A percentile compares a stretch with the other conserved stretches of the same genome.
Conservation (phyloP, 139 green algal genomes). For the Tetratostichococcus sp. region DNA sequence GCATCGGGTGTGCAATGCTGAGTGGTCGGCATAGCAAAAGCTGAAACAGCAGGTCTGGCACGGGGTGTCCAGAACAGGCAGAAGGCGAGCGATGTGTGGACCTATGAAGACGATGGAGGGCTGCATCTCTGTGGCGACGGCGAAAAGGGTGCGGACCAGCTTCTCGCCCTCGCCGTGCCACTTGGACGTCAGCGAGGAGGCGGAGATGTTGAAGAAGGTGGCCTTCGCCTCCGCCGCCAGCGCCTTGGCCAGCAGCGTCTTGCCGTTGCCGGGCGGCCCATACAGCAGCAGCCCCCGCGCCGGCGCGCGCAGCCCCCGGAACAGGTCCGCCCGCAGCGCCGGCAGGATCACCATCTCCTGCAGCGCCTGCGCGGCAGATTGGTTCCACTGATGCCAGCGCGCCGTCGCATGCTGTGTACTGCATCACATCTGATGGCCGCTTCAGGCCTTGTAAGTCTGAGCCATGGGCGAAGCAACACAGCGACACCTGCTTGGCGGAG, state of each 20-base stretch:
- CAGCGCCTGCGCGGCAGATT: conserved; percentile 62
- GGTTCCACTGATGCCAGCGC: background rate
- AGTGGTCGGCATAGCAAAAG: no score
- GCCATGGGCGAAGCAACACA: no score
- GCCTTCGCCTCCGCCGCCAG: conserved; percentile 55
- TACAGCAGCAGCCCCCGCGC: conserved; percentile 81
- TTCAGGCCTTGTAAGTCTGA: no score
- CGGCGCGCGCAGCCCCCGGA: conserved; percentile 69
- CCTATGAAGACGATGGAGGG: conserved; percentile 85
- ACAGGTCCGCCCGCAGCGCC: conserved; percentile 52
- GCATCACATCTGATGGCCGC: no score
- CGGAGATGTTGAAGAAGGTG: conserved; percentile 86
- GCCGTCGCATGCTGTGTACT: no score
- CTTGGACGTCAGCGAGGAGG: conserved; percentile 73
- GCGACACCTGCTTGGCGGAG: conserved; percentile 52
- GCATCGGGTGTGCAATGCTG: no score
- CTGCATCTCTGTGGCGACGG: conserved; percentile 41
- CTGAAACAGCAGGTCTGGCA: no score
- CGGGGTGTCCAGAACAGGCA: background rate
- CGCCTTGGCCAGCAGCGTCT: conserved; percentile 53
- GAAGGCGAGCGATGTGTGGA: background rate
- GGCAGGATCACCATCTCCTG: conserved; percentile 77
- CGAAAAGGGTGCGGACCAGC: conserved; percentile 78
- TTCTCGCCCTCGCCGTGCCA: conserved; percentile 93
- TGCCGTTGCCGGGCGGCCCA: conserved; percentile 55